phyloP scores from a whole-genome alignment of 2,329 filamentous ascomycete species.

The Penicillium aurantiogriseum region DNA sequence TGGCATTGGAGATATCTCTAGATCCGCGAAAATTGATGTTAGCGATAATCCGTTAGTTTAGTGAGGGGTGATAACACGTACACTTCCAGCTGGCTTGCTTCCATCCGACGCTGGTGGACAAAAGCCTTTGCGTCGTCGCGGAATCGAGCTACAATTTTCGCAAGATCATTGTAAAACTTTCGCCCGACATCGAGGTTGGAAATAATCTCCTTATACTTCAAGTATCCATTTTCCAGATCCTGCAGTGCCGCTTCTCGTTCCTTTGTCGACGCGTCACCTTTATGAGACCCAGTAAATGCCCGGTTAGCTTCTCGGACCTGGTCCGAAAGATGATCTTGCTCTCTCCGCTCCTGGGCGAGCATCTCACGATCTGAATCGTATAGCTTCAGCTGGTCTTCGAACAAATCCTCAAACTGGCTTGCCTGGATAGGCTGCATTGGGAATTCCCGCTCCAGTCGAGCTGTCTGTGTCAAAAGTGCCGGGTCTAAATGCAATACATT shows the following conservation, averaged over 20 bases:
- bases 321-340: slow-evolving; percentile 70
- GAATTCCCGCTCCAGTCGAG: slow-evolving; percentile 79
- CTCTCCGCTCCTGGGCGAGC: slow-evolving; percentile 67
- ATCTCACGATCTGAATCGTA: slow-evolving; percentile 78
- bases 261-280: slow-evolving; percentile 63
- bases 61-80: slow-evolving; percentile 43
- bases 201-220: slow-evolving; percentile 95
- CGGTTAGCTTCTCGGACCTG: slow-evolving; percentile 73
- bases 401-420: slow-evolving; percentile 88
- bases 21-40: slow-evolving; percentile 1
- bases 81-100: slow-evolving; percentile 76
- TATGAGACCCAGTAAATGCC: slow-evolving; percentile 71
- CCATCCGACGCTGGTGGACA: slow-evolving; percentile 74
- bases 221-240: slow-evolving; percentile 82
- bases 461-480: slow-evolving; percentile 78
- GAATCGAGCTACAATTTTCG: slow-evolving; percentile 80
- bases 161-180: slow-evolving; percentile 96
- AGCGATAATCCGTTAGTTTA: neutral
- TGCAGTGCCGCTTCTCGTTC: slow-evolving; percentile 87
- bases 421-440: slow-evolving; percentile 81
- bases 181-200: slow-evolving; percentile 85
- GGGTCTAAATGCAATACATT: slow-evolving; percentile 49
- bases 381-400: slow-evolving; percentile 74
- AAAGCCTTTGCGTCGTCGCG: slow-evolving; percentile 77
- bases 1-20: slow-evolving; percentile 55